phyloP scores from a whole-genome alignment of 257 asterid genomes.

The Salvia rosmarinus region DNA sequence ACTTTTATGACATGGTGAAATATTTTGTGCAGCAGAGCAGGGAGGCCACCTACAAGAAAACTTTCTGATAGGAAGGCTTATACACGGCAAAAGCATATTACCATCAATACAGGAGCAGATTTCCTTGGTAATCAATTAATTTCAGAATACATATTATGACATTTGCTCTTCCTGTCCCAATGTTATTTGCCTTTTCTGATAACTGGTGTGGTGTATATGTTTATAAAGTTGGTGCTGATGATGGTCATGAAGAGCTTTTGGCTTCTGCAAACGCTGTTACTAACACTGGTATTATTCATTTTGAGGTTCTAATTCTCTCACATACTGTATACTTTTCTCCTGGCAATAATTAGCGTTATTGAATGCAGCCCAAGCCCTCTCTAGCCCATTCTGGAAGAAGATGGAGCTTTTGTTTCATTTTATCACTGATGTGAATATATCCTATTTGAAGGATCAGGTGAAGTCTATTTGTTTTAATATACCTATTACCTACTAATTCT shows the following conservation, averaged over 20 bases:
- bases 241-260: conserved; percentile 91
- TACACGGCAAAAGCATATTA: conserved; percentile 71
- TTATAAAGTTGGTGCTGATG: conserved; percentile 71
- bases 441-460: conserved; percentile 81
- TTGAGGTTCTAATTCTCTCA: conserved; percentile 31
- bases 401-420: conserved; percentile 76
- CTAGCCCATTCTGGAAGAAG: conserved; percentile 81
- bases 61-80: conserved; percentile 86
- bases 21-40: conserved; percentile 64
- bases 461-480: conserved; percentile 27
- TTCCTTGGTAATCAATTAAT: conserved; percentile 62
- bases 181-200: conserved; percentile 20
- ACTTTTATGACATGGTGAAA: conserved; percentile 36
- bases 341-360: conserved; percentile 38
- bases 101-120: conserved; percentile 62
- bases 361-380: conserved; percentile 72
- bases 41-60: conserved; percentile 84
- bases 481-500: conserved; percentile 26
- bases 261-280: conserved; percentile 88
- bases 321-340: conserved; percentile 23
- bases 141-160: conserved; percentile 24
- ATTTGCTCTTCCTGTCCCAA: conserved; percentile 13
- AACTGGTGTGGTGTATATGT: conserved; percentile 28
- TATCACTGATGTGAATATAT: conserved; percentile 66
- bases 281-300: conserved; percentile 58